Evolutionary conservation across 2,329 filamentous ascomycete species (phyloP), one percentile per base, ranked within the genome.

Genomic region (Amauroascus niger): DNA sequence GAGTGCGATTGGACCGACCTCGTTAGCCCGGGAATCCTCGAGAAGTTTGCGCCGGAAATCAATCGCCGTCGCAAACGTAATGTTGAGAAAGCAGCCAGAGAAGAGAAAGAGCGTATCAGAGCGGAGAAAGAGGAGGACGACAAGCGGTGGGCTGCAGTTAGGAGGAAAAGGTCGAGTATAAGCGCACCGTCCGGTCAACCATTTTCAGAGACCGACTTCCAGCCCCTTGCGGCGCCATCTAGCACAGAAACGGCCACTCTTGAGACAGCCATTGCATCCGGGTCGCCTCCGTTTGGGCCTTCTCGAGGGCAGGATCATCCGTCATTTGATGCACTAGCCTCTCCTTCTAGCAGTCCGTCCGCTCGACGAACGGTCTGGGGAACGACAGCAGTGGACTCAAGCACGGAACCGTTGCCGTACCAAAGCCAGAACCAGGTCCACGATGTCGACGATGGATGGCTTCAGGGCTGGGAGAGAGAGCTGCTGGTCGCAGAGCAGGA

Each of bases 1-100:
- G 90, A 96, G 70, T 96, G 90, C 64, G 89, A 96, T 67, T 96
- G 90, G 90, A 89, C 87, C 2, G 89, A 95, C 60, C 87, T 93
- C 35, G 87, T 96, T 4, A 78, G 82, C 2, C 76, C 82, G 0
- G 84, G 87, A 49, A 79, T 87, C 2, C 74, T 96, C n/a, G 82
- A 82, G 37, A 77, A 78, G 1, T 96, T 95, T 69, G 75, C 78
- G n/a, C 71, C 76, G 0, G 88, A 95, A 56, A 85, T 93, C 51
- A 86, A 87, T 59, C 79, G 80, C 54, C 79, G 90, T 51, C 78
- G 88, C 53, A 88, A 85, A 68, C 79, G 80, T 52, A 89, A 94
- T 62, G 76, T 77, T 5, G 90, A 95, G 60, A 95, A 95, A 68
- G 87, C 88, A 56, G 79, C 79, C 0, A 83, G 87, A 56, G 90